Evolutionary conservation across 2,329 filamentous ascomycete species (phyloP).

Genomic region (Beauveria medogensis): DNA sequence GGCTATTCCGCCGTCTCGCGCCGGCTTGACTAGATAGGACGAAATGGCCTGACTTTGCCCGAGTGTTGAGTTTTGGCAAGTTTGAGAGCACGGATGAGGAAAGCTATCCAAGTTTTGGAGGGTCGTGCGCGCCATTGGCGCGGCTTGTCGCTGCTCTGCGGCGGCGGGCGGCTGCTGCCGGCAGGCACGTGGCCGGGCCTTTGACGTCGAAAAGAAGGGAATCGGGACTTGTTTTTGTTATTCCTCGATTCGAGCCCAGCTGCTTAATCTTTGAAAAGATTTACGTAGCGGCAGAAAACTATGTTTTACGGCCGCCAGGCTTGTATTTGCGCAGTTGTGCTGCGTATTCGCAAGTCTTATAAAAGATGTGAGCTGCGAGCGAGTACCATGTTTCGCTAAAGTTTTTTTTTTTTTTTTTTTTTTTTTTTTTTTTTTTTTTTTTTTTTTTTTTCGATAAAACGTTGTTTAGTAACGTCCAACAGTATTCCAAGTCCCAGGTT

Average conservation of each 20-base stretch:
- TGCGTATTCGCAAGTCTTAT: neutral
- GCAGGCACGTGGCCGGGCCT: neutral
- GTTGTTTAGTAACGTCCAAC: no score
- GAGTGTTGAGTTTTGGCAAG: constrained; percentile 14
- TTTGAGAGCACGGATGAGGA: constrained; percentile 14
- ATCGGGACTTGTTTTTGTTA: neutral
- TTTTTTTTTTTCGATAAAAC: no score
- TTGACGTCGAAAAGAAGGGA: neutral
- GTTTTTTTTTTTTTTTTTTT: no score
- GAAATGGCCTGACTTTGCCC: constrained; percentile 3
- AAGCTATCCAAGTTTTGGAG: constrained; percentile 26
- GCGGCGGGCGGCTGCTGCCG: constrained; percentile 13
- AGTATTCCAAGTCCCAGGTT: no score
- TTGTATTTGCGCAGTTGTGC: constrained; percentile 21
- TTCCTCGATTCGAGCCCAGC: constrained; percentile 14
- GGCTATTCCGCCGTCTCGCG: constrained; percentile 14
- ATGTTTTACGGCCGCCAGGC: constrained; percentile 24
- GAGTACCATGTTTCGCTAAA: no score
- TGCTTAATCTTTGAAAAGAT: constrained; percentile 17
- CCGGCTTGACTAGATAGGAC: neutral
- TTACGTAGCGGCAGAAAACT: constrained; percentile 15
- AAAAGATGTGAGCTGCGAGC: no score
- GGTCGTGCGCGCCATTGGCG: constrained; percentile 18
- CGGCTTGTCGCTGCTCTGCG: constrained; percentile 14
- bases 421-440: no score